Conservation (phyloP, 306 rosid species). For the Malus sieversii region DNA sequence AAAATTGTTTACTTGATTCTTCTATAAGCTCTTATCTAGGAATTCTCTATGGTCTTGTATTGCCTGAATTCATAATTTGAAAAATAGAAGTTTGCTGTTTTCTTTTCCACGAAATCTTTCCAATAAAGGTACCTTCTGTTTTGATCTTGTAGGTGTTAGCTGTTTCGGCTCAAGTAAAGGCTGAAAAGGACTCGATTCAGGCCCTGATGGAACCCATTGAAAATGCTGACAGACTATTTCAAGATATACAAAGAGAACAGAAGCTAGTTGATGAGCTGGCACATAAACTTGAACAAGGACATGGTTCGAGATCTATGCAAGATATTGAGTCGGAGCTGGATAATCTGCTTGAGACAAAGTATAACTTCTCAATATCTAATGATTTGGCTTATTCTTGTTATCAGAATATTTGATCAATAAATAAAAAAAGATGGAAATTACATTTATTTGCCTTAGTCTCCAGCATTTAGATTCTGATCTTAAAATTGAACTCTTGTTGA, state of each 20-base stretch:
- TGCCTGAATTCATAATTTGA: background rate
- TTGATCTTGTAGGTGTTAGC: constrained; percentile 51
- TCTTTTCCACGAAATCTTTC: background rate
- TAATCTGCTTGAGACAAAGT: constrained; percentile 60
- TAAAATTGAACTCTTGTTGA: background rate
- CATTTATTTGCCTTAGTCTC: background rate
- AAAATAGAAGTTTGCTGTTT: no score
- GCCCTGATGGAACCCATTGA: constrained; percentile 68
- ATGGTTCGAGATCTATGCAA: constrained; percentile 56
- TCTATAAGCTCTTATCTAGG: no score
- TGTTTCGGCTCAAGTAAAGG: constrained; percentile 74
- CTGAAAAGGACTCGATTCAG: constrained; percentile 65
- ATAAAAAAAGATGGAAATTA: background rate
- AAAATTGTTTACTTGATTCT: no score
- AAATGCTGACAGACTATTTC: constrained; percentile 55
- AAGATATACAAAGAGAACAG: constrained; percentile 55
- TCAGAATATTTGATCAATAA: constrained; percentile 9
- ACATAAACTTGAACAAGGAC: constrained; percentile 60
- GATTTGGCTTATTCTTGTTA: background rate
- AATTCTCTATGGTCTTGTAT: no score
- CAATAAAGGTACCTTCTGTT: background rate
- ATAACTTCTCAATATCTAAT: constrained; percentile 14
- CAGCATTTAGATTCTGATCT: background rate
- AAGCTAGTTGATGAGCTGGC: constrained; percentile 67
- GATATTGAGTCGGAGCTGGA: constrained; percentile 70